phyloP scores from a whole-genome alignment of 2,329 filamentous ascomycete species.

The Tolypocladium ophioglossoides region DNA sequence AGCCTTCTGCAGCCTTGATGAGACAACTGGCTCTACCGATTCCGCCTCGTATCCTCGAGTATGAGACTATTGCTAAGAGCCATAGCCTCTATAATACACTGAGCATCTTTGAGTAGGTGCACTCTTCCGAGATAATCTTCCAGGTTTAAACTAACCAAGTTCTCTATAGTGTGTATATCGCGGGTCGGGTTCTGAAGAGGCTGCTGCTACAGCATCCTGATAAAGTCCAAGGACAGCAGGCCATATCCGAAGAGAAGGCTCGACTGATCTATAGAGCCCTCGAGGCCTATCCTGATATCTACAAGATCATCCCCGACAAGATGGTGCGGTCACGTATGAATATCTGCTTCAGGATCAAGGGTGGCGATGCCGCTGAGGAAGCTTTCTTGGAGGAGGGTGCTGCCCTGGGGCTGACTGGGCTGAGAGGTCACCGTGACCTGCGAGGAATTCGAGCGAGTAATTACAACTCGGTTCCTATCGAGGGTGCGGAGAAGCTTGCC shows the following conservation, averaged over 20 bases:
- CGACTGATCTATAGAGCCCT: conserved; percentile 64
- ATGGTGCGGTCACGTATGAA: conserved; percentile 80
- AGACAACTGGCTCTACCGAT: conserved; percentile 67
- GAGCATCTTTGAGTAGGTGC: conserved; percentile 56
- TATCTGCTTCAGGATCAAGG: conserved; percentile 74
- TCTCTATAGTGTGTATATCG: too few species aligned
- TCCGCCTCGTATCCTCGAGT: conserved; percentile 70
- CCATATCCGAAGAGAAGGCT: conserved; percentile 64
- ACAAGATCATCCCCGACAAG: conserved; percentile 67
- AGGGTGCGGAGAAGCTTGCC: too few species aligned
- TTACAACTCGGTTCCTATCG: conserved; percentile 67
- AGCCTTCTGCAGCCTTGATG: conserved; percentile 59
- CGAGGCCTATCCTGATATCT: conserved; percentile 63
- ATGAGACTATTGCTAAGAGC: conserved; percentile 79
- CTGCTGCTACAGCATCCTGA: too few species aligned
- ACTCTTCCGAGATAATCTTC: too few species aligned
- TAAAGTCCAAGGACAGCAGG: conserved; percentile 53
- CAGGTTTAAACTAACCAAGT: too few species aligned
- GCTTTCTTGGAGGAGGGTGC: conserved; percentile 55
- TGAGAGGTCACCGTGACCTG: conserved; percentile 83
- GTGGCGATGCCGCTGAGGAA: conserved; percentile 59
- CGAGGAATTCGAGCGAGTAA: conserved; percentile 80
- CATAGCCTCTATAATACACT: conserved; percentile 95
- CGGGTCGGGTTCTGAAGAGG: too few species aligned
- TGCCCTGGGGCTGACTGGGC: conserved; percentile 54